These are phyloP conservation scores for Cercophora newfieldiana DNA, from an alignment of 495 filamentous ascomycete species.

Conservation along the genomic window DNA sequence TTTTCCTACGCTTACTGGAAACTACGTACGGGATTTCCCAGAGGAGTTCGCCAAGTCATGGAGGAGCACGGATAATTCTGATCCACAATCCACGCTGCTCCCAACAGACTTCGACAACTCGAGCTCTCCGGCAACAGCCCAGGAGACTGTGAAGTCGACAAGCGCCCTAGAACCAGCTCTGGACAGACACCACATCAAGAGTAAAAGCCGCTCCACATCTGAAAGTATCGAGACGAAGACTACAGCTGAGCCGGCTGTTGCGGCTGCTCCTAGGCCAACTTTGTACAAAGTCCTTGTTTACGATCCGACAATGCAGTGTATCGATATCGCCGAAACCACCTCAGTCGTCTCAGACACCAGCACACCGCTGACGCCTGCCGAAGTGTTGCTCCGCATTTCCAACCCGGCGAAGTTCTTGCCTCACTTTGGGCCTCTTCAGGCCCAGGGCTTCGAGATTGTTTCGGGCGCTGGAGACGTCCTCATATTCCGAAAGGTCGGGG, in stretches of 20 bases:
- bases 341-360: slow-evolving; percentile 53
- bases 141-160: slow-evolving; percentile 9
- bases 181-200: slow-evolving; percentile 28
- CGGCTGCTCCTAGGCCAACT: slow-evolving; percentile 41
- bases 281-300: slow-evolving; percentile 74
- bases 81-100: slow-evolving; percentile 16
- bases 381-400: slow-evolving; percentile 65
- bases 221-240: too few relatives aligned
- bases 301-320: slow-evolving; percentile 60
- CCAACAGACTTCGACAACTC: slow-evolving; percentile 19
- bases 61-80: slow-evolving; percentile 23
- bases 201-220: background rate
- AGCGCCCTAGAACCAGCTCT: slow-evolving; percentile 37
- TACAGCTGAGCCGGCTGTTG: slow-evolving; percentile 2
- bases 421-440: slow-evolving; percentile 62
- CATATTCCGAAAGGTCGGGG: slow-evolving; percentile 64
- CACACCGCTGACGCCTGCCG: slow-evolving; percentile 53
- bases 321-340: slow-evolving; percentile 63
- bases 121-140: background rate
- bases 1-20: slow-evolving; percentile 37
- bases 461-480: slow-evolving; percentile 69
- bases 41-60: slow-evolving; percentile 46
- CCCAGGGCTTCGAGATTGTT: slow-evolving; percentile 72
- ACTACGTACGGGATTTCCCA: slow-evolving; percentile 47
- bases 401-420: slow-evolving; percentile 72